These are phyloP conservation scores for Vitis hybrid DNA, from an alignment of 177 flowering plant genomes.

Conservation along the genomic window DNA sequence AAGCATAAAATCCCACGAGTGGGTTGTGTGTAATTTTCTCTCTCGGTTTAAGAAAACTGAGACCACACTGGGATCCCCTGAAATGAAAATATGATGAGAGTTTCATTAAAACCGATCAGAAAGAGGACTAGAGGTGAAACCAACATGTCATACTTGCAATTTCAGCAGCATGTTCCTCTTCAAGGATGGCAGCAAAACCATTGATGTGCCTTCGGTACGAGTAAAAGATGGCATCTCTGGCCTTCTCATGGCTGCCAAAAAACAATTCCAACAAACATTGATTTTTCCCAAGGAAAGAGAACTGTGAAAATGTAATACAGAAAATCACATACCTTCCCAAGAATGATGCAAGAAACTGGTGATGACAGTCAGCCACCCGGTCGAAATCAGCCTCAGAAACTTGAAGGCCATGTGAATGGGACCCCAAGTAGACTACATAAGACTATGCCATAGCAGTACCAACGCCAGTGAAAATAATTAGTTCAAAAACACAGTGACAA, in stretches of 20 bases:
- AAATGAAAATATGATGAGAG: not conserved
- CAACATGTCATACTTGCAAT: slow-evolving; percentile 36
- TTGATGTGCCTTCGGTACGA: slow-evolving; percentile 49
- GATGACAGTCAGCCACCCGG: slow-evolving; percentile 44
- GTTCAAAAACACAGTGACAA: not conserved
- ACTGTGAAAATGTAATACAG: not conserved
- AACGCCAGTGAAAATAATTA: not conserved
- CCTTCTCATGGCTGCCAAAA: slow-evolving; percentile 31
- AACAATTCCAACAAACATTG: not conserved
- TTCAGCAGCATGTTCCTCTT: slow-evolving; percentile 49
- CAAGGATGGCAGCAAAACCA: slow-evolving; percentile 62
- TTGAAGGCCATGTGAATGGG: slow-evolving; percentile 51
- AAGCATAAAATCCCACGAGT: slow-evolving; percentile 52
- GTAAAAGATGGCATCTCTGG: slow-evolving; percentile 48
- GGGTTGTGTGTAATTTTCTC: slow-evolving; percentile 50
- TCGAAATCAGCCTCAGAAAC: slow-evolving; percentile 28
- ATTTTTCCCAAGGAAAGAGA: not conserved
- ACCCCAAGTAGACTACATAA: slow-evolving; percentile 77
- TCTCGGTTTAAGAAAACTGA: slow-evolving; percentile 46
- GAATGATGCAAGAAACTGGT: slow-evolving; percentile 48
- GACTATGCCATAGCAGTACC: slow-evolving; percentile 28
- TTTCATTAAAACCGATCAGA: too few species aligned
- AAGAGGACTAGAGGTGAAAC: too few species aligned
- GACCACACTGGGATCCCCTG: slow-evolving; percentile 48
- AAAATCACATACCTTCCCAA: slow-evolving; percentile 54